These are phyloP conservation scores for Hortaea werneckii DNA, from an alignment of 2,329 filamentous ascomycete genomes.

Conservation along the genomic window DNA sequence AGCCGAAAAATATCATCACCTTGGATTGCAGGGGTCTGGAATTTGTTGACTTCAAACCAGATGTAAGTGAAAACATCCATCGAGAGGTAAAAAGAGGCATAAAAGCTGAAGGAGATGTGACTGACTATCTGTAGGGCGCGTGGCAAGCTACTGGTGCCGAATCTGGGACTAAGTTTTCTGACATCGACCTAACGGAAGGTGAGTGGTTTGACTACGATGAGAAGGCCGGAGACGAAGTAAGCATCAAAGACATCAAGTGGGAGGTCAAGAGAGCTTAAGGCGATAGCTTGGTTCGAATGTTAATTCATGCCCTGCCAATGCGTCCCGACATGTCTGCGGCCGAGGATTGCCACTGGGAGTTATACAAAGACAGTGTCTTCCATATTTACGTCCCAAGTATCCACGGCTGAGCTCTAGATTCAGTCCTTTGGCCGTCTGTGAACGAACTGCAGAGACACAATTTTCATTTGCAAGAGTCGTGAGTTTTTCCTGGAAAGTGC, in stretches of 20 bases:
- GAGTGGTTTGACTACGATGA: conserved; percentile 99
- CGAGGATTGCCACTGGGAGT: too few species aligned
- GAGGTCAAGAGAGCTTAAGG: conserved; percentile 60
- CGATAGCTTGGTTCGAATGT: background rate
- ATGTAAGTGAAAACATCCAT: conserved; percentile 49
- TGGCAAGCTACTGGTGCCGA: conserved; percentile 79
- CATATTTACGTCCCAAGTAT: too few species aligned
- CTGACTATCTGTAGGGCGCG: conserved; percentile 53
- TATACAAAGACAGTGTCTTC: too few species aligned
- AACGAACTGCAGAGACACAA: too few species aligned
- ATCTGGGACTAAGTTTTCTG: conserved; percentile 69
- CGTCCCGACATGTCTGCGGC: too few species aligned
- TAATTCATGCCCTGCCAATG: background rate
- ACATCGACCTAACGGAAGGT: conserved; percentile 73
- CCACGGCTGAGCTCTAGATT: too few species aligned
- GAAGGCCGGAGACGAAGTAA: conserved; percentile 83
- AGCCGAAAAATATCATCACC: conserved; percentile 68
- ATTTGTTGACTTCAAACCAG: conserved; percentile 80
- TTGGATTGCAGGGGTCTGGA: conserved; percentile 92
- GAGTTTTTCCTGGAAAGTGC: too few species aligned
- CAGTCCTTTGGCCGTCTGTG: too few species aligned
- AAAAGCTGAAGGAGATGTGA: background rate
- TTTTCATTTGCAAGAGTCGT: too few species aligned
- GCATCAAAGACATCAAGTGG: conserved; percentile 83
- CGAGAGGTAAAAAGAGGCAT: conserved; percentile 19